phyloP scores from a whole-genome alignment of 257 asterid genomes.

The Coffea eugenioides region DNA sequence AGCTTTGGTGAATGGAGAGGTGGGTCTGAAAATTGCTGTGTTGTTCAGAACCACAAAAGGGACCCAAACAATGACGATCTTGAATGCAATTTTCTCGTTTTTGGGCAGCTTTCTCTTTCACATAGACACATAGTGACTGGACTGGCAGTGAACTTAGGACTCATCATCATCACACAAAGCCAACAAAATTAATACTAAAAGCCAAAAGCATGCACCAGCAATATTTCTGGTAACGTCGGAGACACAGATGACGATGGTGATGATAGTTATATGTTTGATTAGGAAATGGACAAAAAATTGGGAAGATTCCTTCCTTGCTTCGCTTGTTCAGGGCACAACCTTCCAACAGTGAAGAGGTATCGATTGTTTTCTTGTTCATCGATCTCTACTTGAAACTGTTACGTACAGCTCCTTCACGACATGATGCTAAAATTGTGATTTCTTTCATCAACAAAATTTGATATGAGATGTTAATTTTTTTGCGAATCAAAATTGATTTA shows the following conservation, averaged over 20 bases:
- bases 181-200: neutral
- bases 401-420: neutral
- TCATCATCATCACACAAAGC: neutral
- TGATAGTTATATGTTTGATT: neutral
- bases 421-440: neutral
- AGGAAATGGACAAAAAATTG: neutral
- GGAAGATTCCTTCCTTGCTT: neutral
- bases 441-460: neutral
- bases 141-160: neutral
- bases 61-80: conserved; percentile 29
- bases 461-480: neutral
- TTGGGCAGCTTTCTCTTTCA: neutral
- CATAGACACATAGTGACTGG: neutral
- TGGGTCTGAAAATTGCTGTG: conserved; percentile 15
- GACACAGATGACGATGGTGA: neutral
- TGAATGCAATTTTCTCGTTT: conserved; percentile 32
- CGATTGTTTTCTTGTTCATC: neutral
- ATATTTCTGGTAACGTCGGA: neutral
- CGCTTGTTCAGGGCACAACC: neutral
- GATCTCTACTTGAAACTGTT: neutral
- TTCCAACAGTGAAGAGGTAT: neutral
- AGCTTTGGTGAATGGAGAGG: conserved; percentile 10
- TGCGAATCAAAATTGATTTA: neutral
- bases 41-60: neutral
- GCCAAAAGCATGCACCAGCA: neutral